A percentile compares a stretch with the other conserved stretches of the same genome.
Evolutionary conservation across 2,329 filamentous ascomycete genomes (phyloP).

Genomic region (Hymenoscyphus scutula): DNA sequence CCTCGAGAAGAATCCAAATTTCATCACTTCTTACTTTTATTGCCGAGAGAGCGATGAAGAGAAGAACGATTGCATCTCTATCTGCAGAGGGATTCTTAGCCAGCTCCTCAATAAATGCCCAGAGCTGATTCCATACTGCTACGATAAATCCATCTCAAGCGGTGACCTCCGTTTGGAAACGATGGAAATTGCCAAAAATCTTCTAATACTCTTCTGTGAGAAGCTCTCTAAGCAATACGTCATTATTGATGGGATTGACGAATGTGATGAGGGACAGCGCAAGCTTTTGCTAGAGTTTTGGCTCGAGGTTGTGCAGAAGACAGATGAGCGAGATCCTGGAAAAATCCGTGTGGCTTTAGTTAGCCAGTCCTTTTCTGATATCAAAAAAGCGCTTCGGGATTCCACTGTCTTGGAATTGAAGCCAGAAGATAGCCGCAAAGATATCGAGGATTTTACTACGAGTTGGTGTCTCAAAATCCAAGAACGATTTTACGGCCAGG

Average conservation of each 20-base stretch:
- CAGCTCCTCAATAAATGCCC: constrained; percentile 37
- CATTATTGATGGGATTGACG: constrained; percentile 44
- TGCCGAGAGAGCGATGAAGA: constrained; percentile 38
- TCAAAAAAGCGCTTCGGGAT: constrained; percentile 30
- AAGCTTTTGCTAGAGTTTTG: constrained; percentile 37
- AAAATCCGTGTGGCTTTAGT: constrained; percentile 36
- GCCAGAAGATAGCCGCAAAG: constrained; percentile 31
- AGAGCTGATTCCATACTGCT: constrained; percentile 36
- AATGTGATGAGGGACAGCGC: constrained; percentile 38
- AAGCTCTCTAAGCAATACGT: constrained; percentile 29
- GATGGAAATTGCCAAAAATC: constrained; percentile 30
- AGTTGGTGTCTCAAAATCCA: constrained; percentile 27
- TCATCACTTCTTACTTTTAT: constrained; percentile 40
- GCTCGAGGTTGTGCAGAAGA: constrained; percentile 16
- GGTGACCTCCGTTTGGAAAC: constrained; percentile 34
- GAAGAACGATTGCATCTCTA: constrained; percentile 35
- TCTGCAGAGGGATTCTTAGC: constrained; percentile 37
- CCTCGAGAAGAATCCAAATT: constrained; percentile 10
- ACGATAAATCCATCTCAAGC: constrained; percentile 36
- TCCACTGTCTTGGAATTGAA: constrained; percentile 30
- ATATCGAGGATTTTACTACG: constrained; percentile 34
- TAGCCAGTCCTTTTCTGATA: constrained; percentile 39
- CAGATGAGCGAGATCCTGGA: constrained; percentile 12
- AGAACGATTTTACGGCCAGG: constrained; percentile 28
- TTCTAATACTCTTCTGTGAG: constrained; percentile 34